phyloP scores from a whole-genome alignment of 192 early-diverging fungal genomes.

The Coemansia sp. region DNA sequence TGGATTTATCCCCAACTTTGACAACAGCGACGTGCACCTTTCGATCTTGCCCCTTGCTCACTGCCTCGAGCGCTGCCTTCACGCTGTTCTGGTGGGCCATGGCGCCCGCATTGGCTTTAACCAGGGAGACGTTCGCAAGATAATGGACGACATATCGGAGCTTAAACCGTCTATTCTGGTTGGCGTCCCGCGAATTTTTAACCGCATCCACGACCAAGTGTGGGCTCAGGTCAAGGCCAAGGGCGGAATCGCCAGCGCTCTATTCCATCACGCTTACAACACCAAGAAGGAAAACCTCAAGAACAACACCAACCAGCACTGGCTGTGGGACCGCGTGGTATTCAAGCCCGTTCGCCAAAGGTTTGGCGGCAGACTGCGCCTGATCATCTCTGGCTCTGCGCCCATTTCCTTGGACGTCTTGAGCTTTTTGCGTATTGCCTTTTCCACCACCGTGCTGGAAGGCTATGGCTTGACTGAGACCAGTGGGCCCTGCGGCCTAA shows the following conservation, averaged over 20 bases:
- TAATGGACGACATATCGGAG: conserved; percentile 69
- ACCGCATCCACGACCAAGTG: conserved; percentile 82
- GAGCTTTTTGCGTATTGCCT: conserved; percentile 71
- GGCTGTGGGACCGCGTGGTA: conserved; percentile 71
- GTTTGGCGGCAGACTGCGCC: conserved; percentile 80
- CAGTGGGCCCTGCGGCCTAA: conserved; percentile 62
- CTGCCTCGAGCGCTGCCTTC: conserved; percentile 78
- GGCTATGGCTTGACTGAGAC: conserved; percentile 87
- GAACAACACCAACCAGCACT: conserved; percentile 24
- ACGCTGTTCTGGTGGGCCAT: conserved; percentile 58
- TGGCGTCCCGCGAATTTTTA: conserved; percentile 82
- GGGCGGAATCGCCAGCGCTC: conserved; percentile 63
- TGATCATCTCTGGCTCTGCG: conserved; percentile 83
- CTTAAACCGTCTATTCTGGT: conserved; percentile 70
- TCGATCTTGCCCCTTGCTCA: conserved; percentile 87
- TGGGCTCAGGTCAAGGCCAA: conserved; percentile 84
- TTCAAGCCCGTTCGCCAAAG: conserved; percentile 81
- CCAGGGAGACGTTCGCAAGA: conserved; percentile 58
- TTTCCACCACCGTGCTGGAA: conserved; percentile 70
- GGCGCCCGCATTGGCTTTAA: conserved; percentile 60
- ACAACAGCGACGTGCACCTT: conserved; percentile 58
- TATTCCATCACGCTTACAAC: conserved; percentile 73
- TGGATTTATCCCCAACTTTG: conserved; percentile 31
- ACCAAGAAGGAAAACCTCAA: conserved; percentile 66
- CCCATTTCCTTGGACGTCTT: conserved; percentile 83